These are phyloP conservation scores for Zymoseptoria passerinii DNA, from an alignment of 2,329 filamentous ascomycete genomes.

Conservation along the genomic window DNA sequence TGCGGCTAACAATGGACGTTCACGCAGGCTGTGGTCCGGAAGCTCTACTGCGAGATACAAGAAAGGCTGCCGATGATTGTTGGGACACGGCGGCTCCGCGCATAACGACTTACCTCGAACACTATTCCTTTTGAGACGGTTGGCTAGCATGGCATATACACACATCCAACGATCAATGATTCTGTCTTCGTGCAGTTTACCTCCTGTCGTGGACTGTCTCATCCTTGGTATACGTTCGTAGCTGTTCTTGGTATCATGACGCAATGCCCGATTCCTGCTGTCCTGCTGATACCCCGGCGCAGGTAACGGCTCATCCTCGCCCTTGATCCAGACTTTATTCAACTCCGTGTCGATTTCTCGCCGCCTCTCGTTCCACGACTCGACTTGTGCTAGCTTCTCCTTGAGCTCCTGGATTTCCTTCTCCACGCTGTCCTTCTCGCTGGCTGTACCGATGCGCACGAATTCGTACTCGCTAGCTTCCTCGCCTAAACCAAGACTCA, in stretches of 20 bases:
- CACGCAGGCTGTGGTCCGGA: slow-evolving; percentile 10
- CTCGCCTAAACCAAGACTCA: slow-evolving; percentile 73
- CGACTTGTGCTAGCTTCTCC: slow-evolving; percentile 70
- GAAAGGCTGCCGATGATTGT: slow-evolving; percentile 8
- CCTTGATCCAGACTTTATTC: slow-evolving; percentile 52
- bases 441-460: slow-evolving; percentile 84
- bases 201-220: neutral
- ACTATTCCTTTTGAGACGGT: slow-evolving; percentile 13
- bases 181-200: neutral
- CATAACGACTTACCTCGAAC: slow-evolving; percentile 16
- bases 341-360: slow-evolving; percentile 79
- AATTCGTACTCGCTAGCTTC: slow-evolving; percentile 84
- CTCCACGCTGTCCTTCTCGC: slow-evolving; percentile 88
- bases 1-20: neutral
- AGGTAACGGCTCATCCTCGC: slow-evolving; percentile 26
- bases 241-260: neutral
- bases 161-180: neutral
- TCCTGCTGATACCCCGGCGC: slow-evolving; percentile 14
- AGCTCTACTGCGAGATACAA: slow-evolving; percentile 5
- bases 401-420: slow-evolving; percentile 79
- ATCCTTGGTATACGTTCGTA: neutral
- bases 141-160: neutral
- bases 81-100: slow-evolving; percentile 9
- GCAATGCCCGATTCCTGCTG: neutral
- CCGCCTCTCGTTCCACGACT: slow-evolving; percentile 70